These are phyloP conservation scores for Hortaea werneckii DNA, from an alignment of 2,329 filamentous ascomycete genomes.

Conservation along the genomic window DNA sequence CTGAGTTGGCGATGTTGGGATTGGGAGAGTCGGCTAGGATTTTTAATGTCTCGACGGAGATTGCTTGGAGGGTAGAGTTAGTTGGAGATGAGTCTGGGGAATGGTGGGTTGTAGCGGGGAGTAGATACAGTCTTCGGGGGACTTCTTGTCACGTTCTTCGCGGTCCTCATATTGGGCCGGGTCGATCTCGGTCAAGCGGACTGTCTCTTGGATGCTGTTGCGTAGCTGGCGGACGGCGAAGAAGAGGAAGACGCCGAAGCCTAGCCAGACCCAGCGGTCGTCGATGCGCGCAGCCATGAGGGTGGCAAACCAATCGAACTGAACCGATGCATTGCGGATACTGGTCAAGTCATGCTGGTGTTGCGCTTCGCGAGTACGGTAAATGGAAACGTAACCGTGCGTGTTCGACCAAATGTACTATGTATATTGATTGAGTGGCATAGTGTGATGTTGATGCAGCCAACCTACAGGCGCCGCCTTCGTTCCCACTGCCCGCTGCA, in stretches of 20 bases:
- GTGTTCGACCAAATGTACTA: no score
- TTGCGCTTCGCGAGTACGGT: no score
- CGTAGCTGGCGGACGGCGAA: conserved; percentile 49
- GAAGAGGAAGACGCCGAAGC: conserved; percentile 46
- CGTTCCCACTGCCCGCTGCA: no score
- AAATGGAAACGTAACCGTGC: no score
- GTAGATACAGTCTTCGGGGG: conserved; percentile 13
- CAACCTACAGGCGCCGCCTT: no score
- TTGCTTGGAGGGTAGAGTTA: conserved; percentile 17
- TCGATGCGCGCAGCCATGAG: conserved; percentile 29
- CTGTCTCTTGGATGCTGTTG: conserved; percentile 48
- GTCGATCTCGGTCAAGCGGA: conserved; percentile 53
- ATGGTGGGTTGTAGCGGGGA: neutral
- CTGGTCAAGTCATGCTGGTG: no score
- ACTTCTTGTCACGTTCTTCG: conserved; percentile 60
- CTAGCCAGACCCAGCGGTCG: conserved; percentile 39
- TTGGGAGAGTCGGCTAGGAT: conserved; percentile 33
- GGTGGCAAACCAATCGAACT: neutral
- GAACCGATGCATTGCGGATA: no score
- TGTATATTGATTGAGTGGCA: no score
- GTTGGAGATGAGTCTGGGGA: neutral
- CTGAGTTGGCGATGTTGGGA: conserved; percentile 32
- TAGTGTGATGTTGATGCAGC: no score
- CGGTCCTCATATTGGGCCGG: conserved; percentile 60
- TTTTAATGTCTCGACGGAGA: conserved; percentile 31